Conservation (phyloP, 2,329 filamentous ascomycete genomes). For the Stachybotrys echinatus region DNA sequence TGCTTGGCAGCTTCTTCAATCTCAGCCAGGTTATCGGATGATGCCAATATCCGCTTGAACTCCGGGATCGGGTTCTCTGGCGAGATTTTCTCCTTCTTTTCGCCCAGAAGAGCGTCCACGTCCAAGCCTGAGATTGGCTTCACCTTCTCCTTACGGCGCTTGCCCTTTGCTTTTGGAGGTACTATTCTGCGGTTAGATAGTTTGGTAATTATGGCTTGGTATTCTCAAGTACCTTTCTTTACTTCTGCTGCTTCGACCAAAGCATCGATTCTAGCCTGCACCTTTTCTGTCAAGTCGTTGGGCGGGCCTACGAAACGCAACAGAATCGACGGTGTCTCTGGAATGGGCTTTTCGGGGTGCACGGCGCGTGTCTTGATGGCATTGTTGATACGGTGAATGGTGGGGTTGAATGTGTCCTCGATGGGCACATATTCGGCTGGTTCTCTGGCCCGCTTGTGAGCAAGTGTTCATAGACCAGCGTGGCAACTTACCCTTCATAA, state of each 20-base stretch:
- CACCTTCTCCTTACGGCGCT: constrained; percentile 61
- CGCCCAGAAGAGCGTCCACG: constrained; percentile 72
- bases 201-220: not conserved
- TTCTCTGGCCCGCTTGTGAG: constrained; percentile 25
- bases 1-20: constrained; percentile 67
- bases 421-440: constrained; percentile 65
- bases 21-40: constrained; percentile 52
- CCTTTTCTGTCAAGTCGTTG: constrained; percentile 54
- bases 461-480: not conserved
- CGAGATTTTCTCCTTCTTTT: constrained; percentile 37
- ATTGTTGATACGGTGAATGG: constrained; percentile 84
- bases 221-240: constrained; percentile 64
- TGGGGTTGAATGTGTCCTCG: constrained; percentile 78
- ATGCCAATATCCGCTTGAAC: constrained; percentile 74
- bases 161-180: constrained; percentile 71
- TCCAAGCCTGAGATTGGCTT: constrained; percentile 90
- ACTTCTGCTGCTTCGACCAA: constrained; percentile 69
- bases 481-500: constrained; percentile 60
- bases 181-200: constrained; percentile 42
- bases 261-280: constrained; percentile 51
- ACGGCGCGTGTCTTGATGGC: constrained; percentile 80
- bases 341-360: constrained; percentile 60
- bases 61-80: constrained; percentile 78
- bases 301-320: constrained; percentile 71
- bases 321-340: constrained; percentile 58